Base-by-base conservation (phyloP, 768 basidiomycete genomes). In the Termitomyces heimii region DNA sequence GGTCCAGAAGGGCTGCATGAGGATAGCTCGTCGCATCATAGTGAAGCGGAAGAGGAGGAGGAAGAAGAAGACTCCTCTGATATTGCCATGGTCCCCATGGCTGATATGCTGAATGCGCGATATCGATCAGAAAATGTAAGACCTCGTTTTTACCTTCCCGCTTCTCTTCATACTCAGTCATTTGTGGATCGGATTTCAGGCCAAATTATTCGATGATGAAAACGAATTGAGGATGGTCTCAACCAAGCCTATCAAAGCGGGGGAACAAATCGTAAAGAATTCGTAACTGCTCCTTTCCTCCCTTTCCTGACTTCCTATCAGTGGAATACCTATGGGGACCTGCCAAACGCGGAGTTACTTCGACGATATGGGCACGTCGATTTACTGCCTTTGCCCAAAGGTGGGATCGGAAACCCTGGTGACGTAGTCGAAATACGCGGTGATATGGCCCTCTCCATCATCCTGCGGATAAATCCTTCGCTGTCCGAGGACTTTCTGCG, bases 281-380 rank as follows among this genome's bases (percentile, higher is more conserved):
- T 40, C 18, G 49, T 53, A n/a, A 42, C 26, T 42, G n/a, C n/a
- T n/a, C n/a, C 47, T 35, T 39, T 26, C 32, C 49, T 35, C 22
- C 34, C 50, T 60, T 53, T 28, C 44, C 46, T 60, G 53, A 31
- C 60, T 43, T 43, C 22, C 22, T 51, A 35, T 48, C 62, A 95
- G 93, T 94, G 87, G 83, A 98, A 98, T 69, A 98, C 96, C 0
- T 99, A 98, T 68, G 92, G 88, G 28, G 90, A 95, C 65, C 87
- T 84, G 2, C 93, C 96, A 5, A 98, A 98, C 67, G 83, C 90
- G 7, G 95, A 95, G 63, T 82, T 99, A 8, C 80, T 99, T n/a
- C 83, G 97, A 44, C 84, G 91, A 55, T 98, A 96, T 66, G 97
- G 97, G 0, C 90, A 98, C 65, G 87, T 96, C 54, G 97, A 98